Conservation (phyloP, 2,329 filamentous ascomycete genomes). For the Fusarium guadeloupense region DNA sequence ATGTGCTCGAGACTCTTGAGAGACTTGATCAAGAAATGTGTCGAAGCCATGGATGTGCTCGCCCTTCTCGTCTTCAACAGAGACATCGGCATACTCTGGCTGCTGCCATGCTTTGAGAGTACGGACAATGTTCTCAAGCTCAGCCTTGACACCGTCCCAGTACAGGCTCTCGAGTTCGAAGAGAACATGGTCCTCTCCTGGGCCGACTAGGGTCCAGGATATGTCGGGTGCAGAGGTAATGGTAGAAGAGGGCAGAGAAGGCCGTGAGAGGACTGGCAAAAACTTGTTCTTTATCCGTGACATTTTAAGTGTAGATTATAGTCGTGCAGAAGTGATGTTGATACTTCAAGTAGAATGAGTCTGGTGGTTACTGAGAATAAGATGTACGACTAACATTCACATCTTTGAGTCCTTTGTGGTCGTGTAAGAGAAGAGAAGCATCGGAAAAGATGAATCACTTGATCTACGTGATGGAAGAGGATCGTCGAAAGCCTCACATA, state of each 20-base stretch:
- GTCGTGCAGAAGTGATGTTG: neutral
- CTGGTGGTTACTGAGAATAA: neutral
- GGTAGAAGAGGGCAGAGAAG: constrained; percentile 8
- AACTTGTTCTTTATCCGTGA: constrained; percentile 25
- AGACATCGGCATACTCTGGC: constrained; percentile 20
- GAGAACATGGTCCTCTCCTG: constrained; percentile 27
- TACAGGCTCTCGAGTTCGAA: constrained; percentile 30
- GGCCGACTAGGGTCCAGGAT: constrained; percentile 19
- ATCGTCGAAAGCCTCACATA: constrained; percentile 9
- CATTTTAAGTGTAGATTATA: constrained; percentile 4
- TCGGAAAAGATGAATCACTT: neutral
- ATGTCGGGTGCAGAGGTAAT: constrained; percentile 30
- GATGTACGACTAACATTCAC: neutral
- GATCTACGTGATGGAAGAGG: neutral
- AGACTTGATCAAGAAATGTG: constrained; percentile 36
- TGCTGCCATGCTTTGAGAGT: constrained; percentile 36
- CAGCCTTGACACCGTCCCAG: constrained; percentile 35
- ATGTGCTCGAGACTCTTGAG: constrained; percentile 34
- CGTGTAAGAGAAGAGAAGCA: neutral
- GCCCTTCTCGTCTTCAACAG: constrained; percentile 26
- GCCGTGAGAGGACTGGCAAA: constrained; percentile 18
- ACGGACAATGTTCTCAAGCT: constrained; percentile 38
- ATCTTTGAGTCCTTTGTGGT: neutral
- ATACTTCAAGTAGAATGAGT: neutral
- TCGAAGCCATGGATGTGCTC: constrained; percentile 33